Conservation (phyloP, 768 basidiomycete genomes). For the Boletus fagicola region DNA sequence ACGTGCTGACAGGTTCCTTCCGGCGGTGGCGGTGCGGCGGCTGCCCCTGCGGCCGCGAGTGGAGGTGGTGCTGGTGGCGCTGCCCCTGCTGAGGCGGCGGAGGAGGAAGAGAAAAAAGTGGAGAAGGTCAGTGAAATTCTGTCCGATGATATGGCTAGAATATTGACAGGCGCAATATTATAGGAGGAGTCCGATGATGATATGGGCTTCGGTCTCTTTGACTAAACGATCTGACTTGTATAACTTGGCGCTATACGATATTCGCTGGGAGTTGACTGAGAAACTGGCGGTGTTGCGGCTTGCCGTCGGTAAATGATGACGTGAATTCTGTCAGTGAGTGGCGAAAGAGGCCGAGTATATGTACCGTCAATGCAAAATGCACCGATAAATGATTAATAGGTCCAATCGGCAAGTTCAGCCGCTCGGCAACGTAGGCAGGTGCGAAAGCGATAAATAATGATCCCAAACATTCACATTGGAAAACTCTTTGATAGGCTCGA, state of each 20-base stretch:
- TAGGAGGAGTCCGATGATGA: conserved; percentile 96
- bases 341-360: conserved; percentile 21
- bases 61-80: conserved; percentile 49
- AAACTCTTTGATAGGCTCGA: background rate
- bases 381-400: background rate
- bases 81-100: conserved; percentile 57
- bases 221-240: conserved; percentile 49
- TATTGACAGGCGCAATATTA: conserved; percentile 4
- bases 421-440: background rate
- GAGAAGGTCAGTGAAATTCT: conserved; percentile 62
- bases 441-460: background rate
- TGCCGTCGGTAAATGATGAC: conserved; percentile 29
- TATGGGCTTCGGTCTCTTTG: conserved; percentile 99
- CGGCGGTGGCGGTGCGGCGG: conserved; percentile 74
- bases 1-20: conserved; percentile 70
- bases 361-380: conserved; percentile 6
- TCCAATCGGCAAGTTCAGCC: background rate
- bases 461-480: background rate
- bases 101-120: conserved; percentile 85
- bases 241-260: background rate
- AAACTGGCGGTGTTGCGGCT: conserved; percentile 5
- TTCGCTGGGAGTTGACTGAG: conserved; percentile 20
- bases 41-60: conserved; percentile 45
- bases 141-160: background rate
- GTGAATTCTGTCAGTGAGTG: background rate